Percentiles rank a stretch among this genome's conserved stretches.
Conservation (phyloP, 2,329 filamentous ascomycete species). For the Aspergillus chevalieri region DNA sequence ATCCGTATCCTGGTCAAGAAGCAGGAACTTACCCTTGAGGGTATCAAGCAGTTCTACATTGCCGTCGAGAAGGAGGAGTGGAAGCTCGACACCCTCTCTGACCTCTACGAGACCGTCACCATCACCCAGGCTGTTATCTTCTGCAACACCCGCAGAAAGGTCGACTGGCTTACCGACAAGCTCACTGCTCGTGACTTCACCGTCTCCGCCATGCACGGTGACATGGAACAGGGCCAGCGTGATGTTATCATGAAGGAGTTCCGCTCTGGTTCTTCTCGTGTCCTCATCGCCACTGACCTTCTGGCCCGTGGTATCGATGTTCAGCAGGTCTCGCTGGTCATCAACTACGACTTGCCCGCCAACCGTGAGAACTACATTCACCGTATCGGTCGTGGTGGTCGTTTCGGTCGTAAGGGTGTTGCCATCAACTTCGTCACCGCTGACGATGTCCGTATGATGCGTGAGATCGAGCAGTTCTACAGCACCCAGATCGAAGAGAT, state of each 20-base stretch:
- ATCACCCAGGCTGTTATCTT: slow-evolving; percentile 99
- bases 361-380: slow-evolving; percentile 99
- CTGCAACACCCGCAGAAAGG: slow-evolving; percentile 99
- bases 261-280: slow-evolving; percentile 96
- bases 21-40: slow-evolving; percentile 97
- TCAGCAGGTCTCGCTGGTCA: slow-evolving; percentile 98
- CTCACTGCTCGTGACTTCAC: slow-evolving; percentile 98
- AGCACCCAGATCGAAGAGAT: slow-evolving; percentile 99
- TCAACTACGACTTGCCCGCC: slow-evolving; percentile 98
- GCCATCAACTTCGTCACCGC: slow-evolving; percentile 99
- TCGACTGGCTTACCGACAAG: slow-evolving; percentile 99
- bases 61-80: slow-evolving; percentile 99
- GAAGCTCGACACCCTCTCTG: slow-evolving; percentile 98
- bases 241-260: slow-evolving; percentile 99
- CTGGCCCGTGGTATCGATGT: slow-evolving; percentile 99
- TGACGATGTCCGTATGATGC: slow-evolving; percentile 99
- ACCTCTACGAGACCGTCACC: slow-evolving; percentile 98
- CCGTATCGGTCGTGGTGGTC: slow-evolving; percentile 97
- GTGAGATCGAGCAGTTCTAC: slow-evolving; percentile 99
- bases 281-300: slow-evolving; percentile 95
- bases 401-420: slow-evolving; percentile 99
- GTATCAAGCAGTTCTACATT: slow-evolving; percentile 99
- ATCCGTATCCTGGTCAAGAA: slow-evolving; percentile 99
- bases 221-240: slow-evolving; percentile 97
- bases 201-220: slow-evolving; percentile 98